Conservation (phyloP, 768 basidiomycete genomes). For the Roridomyces roridus region DNA sequence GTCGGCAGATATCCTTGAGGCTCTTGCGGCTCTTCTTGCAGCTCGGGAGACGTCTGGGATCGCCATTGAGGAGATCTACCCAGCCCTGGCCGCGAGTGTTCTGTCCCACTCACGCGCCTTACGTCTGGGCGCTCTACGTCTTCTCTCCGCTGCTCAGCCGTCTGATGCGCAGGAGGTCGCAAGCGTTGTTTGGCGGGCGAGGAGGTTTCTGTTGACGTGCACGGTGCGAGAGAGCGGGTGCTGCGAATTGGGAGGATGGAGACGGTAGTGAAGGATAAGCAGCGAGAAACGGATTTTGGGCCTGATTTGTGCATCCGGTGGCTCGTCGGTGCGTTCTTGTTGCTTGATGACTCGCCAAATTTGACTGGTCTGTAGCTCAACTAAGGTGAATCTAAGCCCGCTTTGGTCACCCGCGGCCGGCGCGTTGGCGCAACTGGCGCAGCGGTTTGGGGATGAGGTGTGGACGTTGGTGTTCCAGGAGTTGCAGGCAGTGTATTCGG, state of each 20-base stretch:
- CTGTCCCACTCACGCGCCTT: constrained; percentile 75
- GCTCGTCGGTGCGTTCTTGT: constrained; percentile 64
- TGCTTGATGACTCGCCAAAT: not conserved
- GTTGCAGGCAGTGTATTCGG: constrained; percentile 44
- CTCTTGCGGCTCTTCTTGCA: constrained; percentile 54
- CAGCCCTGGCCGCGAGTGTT: constrained; percentile 56
- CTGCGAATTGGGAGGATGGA: constrained; percentile 77
- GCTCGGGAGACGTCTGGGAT: constrained; percentile 44
- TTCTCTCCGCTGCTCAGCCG: constrained; percentile 60
- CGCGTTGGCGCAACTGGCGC: constrained; percentile 60
- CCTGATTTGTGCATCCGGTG: constrained; percentile 74
- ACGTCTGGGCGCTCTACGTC: constrained; percentile 67
- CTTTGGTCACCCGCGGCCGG: constrained; percentile 84
- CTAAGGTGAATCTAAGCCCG: constrained; percentile 90
- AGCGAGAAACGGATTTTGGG: constrained; percentile 52
- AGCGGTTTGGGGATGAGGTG: constrained; percentile 69
- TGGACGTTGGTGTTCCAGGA: constrained; percentile 78
- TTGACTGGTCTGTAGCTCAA: constrained; percentile 59
- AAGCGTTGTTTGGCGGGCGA: constrained; percentile 81
- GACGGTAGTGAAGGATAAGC: constrained; percentile 54
- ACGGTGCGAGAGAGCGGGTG: constrained; percentile 85
- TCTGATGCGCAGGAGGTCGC: constrained; percentile 53
- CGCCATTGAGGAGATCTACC: constrained; percentile 57
- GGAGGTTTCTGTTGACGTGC: constrained; percentile 75
- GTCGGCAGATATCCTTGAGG: constrained; percentile 61